phyloP scores from a whole-genome alignment of 257 asterid genomes.

The Gentiana dahurica region DNA sequence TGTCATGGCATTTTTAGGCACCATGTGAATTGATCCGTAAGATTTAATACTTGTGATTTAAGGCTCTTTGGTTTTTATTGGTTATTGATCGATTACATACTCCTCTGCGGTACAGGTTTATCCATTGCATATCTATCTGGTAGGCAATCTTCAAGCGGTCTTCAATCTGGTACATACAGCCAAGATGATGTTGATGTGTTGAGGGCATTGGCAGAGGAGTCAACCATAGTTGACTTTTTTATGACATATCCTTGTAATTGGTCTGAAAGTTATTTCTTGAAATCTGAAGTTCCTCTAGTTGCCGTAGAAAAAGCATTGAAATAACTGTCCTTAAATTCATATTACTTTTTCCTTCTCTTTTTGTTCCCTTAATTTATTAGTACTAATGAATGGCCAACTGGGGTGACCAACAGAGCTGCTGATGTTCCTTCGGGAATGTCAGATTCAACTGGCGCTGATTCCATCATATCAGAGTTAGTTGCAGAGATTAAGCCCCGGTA shows the following conservation, averaged over 20 bases:
- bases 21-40: too few species aligned
- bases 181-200: conserved; percentile 93
- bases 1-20: too few species aligned
- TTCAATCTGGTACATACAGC: conserved; percentile 64
- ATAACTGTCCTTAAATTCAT: too few species aligned
- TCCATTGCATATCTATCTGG: conserved; percentile 85
- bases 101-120: conserved; percentile 45
- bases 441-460: conserved; percentile 40
- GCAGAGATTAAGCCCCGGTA: conserved; percentile 95
- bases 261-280: conserved; percentile 1
- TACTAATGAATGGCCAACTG: conserved; percentile 94
- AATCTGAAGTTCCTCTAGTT: not conserved
- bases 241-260: conserved; percentile 74
- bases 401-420: conserved; percentile 48
- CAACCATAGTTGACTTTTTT: conserved; percentile 74
- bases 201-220: conserved; percentile 87
- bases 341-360: conserved; percentile 8
- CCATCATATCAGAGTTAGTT: conserved; percentile 67
- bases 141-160: conserved; percentile 48
- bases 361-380: conserved; percentile 45
- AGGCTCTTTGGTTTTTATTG: not conserved
- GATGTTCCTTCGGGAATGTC: conserved; percentile 51
- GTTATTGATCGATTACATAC: conserved; percentile 12
- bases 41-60: too few species aligned
- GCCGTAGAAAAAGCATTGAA: not conserved